These are phyloP conservation scores for Sphaerobolus stellatus DNA, from an alignment of 1,284 basidiomycete genomes.

Conservation along the genomic window DNA sequence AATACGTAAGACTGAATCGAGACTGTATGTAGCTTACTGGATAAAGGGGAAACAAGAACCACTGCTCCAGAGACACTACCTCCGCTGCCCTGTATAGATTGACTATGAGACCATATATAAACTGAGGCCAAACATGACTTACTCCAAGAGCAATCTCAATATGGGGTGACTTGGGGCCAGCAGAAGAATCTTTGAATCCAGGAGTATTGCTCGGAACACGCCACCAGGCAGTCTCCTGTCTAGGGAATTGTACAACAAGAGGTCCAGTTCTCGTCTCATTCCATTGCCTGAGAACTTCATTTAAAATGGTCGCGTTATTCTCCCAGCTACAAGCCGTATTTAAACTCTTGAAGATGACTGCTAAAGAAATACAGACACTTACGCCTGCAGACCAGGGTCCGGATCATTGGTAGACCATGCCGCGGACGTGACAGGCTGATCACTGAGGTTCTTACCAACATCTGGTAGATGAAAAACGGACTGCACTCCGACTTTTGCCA, in stretches of 20 bases:
- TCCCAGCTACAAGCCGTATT: not conserved
- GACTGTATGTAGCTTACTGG: constrained; percentile 14
- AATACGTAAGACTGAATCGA: not conserved
- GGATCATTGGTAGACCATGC: constrained; percentile 23
- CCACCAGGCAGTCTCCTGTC: constrained; percentile 27
- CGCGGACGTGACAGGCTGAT: constrained; percentile 27
- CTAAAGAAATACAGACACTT: no score
- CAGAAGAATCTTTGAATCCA: constrained; percentile 32
- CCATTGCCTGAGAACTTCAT: constrained; percentile 23
- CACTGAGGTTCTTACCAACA: constrained; percentile 40
- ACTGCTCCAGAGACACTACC: constrained; percentile 18
- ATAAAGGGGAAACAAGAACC: constrained; percentile 23
- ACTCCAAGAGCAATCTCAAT: constrained; percentile 17
- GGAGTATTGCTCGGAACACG: constrained; percentile 31
- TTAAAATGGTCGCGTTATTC: not conserved
- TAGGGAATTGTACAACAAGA: constrained; percentile 16
- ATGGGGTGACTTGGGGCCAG: constrained; percentile 26
- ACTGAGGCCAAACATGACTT: constrained; percentile 12
- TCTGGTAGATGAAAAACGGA: constrained; percentile 25
- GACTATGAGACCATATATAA: not conserved
- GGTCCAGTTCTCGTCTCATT: constrained; percentile 25
- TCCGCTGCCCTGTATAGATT: constrained; percentile 1
- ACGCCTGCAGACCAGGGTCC: constrained; percentile 24
- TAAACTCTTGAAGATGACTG: no score
- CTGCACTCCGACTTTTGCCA: constrained; percentile 25